Evolutionary conservation across 179 eudicot species (phyloP).

Genomic region (Silene noctiflora): DNA sequence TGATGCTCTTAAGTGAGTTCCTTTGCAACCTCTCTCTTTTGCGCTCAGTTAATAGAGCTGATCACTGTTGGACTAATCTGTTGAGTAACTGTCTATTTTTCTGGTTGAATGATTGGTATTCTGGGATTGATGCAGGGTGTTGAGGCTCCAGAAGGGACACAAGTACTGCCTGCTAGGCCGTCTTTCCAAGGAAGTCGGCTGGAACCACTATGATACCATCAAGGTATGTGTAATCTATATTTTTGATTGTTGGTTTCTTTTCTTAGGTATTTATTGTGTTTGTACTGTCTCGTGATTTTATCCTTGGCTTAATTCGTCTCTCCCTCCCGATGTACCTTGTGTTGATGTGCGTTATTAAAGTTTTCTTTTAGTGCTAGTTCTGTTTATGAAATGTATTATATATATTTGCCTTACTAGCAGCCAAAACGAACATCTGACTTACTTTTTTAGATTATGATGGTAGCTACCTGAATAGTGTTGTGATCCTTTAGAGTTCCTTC

Average conservation of each 20-base stretch:
- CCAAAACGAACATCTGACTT: no score
- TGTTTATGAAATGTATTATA: no score
- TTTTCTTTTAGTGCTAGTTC: no score
- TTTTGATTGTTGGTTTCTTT: background rate
- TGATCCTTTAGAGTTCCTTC: no score
- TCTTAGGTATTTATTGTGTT: background rate
- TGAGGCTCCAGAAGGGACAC: conserved; percentile 84
- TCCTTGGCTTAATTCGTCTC: no score
- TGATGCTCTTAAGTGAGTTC: conserved; percentile 81
- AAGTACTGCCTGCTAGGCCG: conserved; percentile 67
- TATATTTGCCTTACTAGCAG: no score
- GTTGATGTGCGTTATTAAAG: no score
- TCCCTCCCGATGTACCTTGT: no score
- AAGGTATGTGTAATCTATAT: conserved; percentile 33
- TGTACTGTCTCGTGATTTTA: no score
- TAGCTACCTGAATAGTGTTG: no score
- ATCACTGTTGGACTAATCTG: background rate
- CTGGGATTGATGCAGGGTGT: conserved; percentile 38
- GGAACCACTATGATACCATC: conserved; percentile 80
- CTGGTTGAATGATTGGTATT: background rate
- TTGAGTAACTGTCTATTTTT: background rate
- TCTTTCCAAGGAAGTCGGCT: conserved; percentile 74
- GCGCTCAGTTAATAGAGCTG: background rate
- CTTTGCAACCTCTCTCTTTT: background rate
- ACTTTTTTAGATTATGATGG: no score